Evolutionary conservation across 306 rosid genomes (phyloP), one percentile per base, ranked within the genome.

Genomic region (Cajanus cajan): DNA sequence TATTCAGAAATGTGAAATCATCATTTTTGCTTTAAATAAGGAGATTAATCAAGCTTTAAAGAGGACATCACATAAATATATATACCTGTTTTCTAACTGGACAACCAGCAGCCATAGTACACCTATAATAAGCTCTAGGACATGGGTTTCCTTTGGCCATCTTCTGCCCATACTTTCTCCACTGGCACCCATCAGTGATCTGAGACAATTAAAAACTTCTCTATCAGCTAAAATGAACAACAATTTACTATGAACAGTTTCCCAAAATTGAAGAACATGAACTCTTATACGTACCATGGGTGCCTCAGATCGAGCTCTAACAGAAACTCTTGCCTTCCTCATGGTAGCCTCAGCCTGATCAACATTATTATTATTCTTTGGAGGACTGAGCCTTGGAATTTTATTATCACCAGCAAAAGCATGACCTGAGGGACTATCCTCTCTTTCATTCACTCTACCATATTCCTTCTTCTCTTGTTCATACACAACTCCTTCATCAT

Each of bases 91-190:
- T 95, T 64, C 96, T 84, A 61, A 95, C 98, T 0, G 98, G 94
- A 68, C 98, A 92, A 74, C 90, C 92, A 25, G 62, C 28, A 31
- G 96, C 90, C 91, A 91, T 91, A 55, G 94, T 88, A 85, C 98
- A 95, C 1, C 97, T 74, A 45, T 91, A 95, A 83, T 95, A 95
- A 81, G 98, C 97, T 68, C 98, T 88, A 65, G 98, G 97, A 80
- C 94, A 90, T 4, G 97, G 97, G 73, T 90, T 95, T 68, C 98
- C 98, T 76, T 95, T 95, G 0, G 97, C 91, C 90, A 87, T 89
- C 68, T 95, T 95, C 80, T 95, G 98, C 6, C 98, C 98, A 65
- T 95, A 95, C 81, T 95, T 95, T 37, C 98, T 76, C 98, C 98
- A 95, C 80, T 95, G 98, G 31, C 98, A 92, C 8, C 98, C 98